Percentiles rank a stretch among this genome's conserved stretches.
Evolutionary conservation across 768 basidiomycete genomes (phyloP).

Genomic region (Mycena galopus): DNA sequence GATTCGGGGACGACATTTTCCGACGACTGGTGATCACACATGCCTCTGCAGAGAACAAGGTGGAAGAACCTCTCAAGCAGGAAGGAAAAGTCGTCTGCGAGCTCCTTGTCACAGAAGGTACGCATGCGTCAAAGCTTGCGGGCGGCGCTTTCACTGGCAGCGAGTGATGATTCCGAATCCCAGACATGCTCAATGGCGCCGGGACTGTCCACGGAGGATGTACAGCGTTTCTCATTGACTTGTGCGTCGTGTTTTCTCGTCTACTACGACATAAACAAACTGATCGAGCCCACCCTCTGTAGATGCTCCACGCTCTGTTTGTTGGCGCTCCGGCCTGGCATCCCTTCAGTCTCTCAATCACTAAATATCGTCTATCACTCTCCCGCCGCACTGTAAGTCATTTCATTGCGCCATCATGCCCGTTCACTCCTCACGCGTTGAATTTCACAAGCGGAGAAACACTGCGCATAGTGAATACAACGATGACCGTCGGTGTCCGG

Average conservation of each 20-base stretch:
- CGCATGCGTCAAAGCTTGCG: neutral
- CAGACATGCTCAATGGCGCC: slow-evolving; percentile 68
- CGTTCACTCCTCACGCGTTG: neutral
- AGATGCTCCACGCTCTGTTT: slow-evolving; percentile 68
- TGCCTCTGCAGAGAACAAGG: slow-evolving; percentile 56
- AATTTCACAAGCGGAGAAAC: slow-evolving; percentile 56
- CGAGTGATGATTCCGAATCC: neutral
- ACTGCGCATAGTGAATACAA: slow-evolving; percentile 65
- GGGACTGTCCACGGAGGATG: slow-evolving; percentile 69
- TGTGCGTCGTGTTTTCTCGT: slow-evolving; percentile 49
- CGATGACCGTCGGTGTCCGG: slow-evolving; percentile 62
- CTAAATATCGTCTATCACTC: slow-evolving; percentile 68
- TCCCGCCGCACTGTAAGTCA: slow-evolving; percentile 59
- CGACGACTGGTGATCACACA: slow-evolving; percentile 52
- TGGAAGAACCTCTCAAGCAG: slow-evolving; percentile 56
- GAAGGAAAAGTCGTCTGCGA: slow-evolving; percentile 64
- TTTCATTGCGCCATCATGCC: neutral
- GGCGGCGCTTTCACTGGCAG: neutral
- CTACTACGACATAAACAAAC: no score
- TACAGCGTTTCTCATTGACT: slow-evolving; percentile 65
- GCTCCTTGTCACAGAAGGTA: slow-evolving; percentile 58
- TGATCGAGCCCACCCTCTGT: neutral
- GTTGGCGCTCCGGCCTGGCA: slow-evolving; percentile 37
- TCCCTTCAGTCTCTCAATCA: slow-evolving; percentile 60
- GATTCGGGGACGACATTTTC: slow-evolving; percentile 31